Evolutionary conservation across 495 filamentous ascomycete genomes (phyloP).

Genomic region (Parathielavia hyrcaniae): DNA sequence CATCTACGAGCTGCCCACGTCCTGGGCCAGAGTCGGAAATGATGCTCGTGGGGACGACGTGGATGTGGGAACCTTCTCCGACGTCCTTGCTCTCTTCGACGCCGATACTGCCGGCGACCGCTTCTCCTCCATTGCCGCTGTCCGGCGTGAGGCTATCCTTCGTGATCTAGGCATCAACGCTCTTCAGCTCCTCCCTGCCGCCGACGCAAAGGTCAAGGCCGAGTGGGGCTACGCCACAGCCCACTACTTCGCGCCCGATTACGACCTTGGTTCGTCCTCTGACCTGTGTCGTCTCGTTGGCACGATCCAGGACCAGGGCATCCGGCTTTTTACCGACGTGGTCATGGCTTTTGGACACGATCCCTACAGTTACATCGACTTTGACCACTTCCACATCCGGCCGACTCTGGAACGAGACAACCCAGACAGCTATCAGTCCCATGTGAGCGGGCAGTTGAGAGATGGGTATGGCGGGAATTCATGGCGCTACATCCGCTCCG

Average conservation of each 20-base stretch:
- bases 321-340: slow-evolving; percentile 31
- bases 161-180: slow-evolving; percentile 30
- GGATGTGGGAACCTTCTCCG: slow-evolving; percentile 31
- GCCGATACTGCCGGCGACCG: slow-evolving; percentile 10
- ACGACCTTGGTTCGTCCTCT: slow-evolving; percentile 26
- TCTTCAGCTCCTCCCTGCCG: slow-evolving; percentile 30
- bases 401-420: slow-evolving; percentile 19
- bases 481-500: slow-evolving; percentile 26
- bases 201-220: slow-evolving; percentile 26
- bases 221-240: slow-evolving; percentile 33
- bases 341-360: slow-evolving; percentile 33
- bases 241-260: slow-evolving; percentile 30
- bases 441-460: slow-evolving; percentile 9
- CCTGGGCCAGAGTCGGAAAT: slow-evolving; percentile 24
- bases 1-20: slow-evolving; percentile 32
- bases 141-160: slow-evolving; percentile 25
- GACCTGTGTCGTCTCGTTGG: slow-evolving; percentile 23
- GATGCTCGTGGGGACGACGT: slow-evolving; percentile 16
- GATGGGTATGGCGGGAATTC: slow-evolving; percentile 27
- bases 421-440: slow-evolving; percentile 29
- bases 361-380: slow-evolving; percentile 28
- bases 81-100: slow-evolving; percentile 32
- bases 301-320: slow-evolving; percentile 21
- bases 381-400: slow-evolving; percentile 24
- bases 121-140: slow-evolving; percentile 17